Percentiles rank a stretch among this genome's conserved stretches.
These are phyloP conservation scores for Diaporthe australafricana DNA, from an alignment of 2,329 filamentous ascomycete species.

Conservation along the genomic window DNA sequence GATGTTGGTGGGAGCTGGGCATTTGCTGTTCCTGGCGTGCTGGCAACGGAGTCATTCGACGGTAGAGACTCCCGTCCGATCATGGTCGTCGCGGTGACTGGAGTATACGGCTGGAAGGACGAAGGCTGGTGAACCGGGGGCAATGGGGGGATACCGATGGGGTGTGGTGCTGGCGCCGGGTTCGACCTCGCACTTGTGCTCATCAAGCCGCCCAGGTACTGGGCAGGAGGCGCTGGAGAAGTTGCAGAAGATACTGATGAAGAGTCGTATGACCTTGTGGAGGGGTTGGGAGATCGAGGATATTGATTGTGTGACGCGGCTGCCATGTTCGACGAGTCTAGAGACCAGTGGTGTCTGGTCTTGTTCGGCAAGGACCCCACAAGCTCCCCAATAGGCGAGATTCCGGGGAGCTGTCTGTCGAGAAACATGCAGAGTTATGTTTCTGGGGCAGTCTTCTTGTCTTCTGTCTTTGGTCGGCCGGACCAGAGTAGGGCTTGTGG, in stretches of 20 bases:
- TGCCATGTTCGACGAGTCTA: slow-evolving; percentile 61
- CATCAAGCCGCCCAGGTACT: slow-evolving; percentile 66
- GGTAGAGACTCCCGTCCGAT: slow-evolving; percentile 71
- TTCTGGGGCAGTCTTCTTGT: slow-evolving; percentile 31
- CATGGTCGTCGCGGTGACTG: slow-evolving; percentile 59
- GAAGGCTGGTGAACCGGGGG: slow-evolving; percentile 56
- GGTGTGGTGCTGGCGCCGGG: slow-evolving; percentile 61
- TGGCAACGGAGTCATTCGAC: slow-evolving; percentile 68
- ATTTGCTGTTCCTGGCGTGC: slow-evolving; percentile 62
- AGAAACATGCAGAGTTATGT: slow-evolving; percentile 52
- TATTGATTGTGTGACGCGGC: slow-evolving; percentile 69
- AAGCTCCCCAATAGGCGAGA: slow-evolving; percentile 52
- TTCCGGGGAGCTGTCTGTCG: slow-evolving; percentile 51
- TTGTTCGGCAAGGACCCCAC: slow-evolving; percentile 51
- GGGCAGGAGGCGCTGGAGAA: slow-evolving; percentile 66
- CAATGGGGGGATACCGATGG: slow-evolving; percentile 64
- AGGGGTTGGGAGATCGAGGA: slow-evolving; percentile 71
- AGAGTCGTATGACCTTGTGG: slow-evolving; percentile 72
- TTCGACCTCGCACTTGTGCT: slow-evolving; percentile 62
- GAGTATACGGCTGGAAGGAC: slow-evolving; percentile 65
- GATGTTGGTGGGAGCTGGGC: slow-evolving; percentile 45
- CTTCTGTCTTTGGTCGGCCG: slow-evolving; percentile 15
- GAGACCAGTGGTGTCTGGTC: slow-evolving; percentile 47
- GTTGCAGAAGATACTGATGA: slow-evolving; percentile 72
- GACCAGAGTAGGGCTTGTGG: slow-evolving; percentile 5